phyloP scores from a whole-genome alignment of 495 filamentous ascomycete species.

The Aspergillus asperescens region DNA sequence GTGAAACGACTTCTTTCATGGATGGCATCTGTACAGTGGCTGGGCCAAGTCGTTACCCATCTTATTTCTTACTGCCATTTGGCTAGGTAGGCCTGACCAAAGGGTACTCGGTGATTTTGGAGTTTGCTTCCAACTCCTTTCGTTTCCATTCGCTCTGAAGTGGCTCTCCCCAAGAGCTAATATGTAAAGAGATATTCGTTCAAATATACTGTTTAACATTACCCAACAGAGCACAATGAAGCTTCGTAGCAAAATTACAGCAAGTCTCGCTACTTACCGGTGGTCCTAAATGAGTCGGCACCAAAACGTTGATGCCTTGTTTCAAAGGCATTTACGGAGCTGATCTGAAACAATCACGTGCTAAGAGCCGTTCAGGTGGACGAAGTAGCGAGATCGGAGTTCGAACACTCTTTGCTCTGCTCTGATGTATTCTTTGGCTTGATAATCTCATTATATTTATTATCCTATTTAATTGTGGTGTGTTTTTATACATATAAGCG shows the following conservation, averaged over 20 bases:
- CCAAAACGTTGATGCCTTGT: not conserved
- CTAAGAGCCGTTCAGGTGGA: not conserved
- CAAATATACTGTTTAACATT: not conserved
- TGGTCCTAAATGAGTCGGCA: too few species aligned
- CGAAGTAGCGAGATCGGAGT: not conserved
- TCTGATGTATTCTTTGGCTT: not conserved
- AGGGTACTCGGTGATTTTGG: not conserved
- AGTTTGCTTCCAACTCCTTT: not conserved
- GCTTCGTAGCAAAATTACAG: too few species aligned
- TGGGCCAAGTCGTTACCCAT: not conserved
- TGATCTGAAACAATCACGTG: slow-evolving; percentile 24
- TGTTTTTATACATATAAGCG: not conserved
- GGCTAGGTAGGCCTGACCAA: slow-evolving; percentile 5
- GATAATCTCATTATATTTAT: not conserved
- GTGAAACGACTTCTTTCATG: not conserved
- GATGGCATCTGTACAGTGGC: slow-evolving; percentile 1
- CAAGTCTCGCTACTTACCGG: too few species aligned
- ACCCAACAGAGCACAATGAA: not conserved
- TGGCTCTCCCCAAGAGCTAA: not conserved
- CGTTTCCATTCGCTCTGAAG: not conserved
- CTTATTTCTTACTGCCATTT: not conserved
- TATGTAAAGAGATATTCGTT: not conserved
- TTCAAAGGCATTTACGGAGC: not conserved
- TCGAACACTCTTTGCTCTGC: not conserved
- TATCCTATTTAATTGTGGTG: not conserved